phyloP scores from a whole-genome alignment of 2,329 filamentous ascomycete genomes.

The Orbilia ellipsospora region DNA sequence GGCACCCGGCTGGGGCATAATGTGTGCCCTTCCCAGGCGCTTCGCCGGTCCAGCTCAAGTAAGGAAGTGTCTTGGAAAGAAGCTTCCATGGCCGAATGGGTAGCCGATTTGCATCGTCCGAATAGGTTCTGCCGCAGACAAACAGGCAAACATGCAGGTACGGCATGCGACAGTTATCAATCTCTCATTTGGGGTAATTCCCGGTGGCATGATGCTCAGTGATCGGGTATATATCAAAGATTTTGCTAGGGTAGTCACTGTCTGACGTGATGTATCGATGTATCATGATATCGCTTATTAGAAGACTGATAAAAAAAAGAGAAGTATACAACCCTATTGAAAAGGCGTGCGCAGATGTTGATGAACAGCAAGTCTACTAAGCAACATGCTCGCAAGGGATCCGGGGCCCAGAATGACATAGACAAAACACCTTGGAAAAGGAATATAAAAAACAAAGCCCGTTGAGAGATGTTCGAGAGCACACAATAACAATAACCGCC shows the following conservation, averaged over 20 bases:
- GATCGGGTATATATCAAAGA: background rate
- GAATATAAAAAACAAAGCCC: slow-evolving; percentile 3
- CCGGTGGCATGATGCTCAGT: background rate
- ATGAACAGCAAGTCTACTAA: slow-evolving; percentile 32
- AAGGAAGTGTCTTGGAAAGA: too few relatives aligned
- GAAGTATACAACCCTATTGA: background rate
- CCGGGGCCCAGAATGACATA: slow-evolving; percentile 29
- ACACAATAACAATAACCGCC: background rate
- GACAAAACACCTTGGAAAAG: background rate
- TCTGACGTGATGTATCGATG: too few relatives aligned
- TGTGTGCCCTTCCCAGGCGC: too few relatives aligned
- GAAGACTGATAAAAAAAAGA: background rate
- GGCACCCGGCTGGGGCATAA: too few relatives aligned
- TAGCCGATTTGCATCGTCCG: background rate
- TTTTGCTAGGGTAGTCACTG: too few relatives aligned
- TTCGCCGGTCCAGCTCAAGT: too few relatives aligned
- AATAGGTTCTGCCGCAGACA: background rate
- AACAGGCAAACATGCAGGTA: too few relatives aligned
- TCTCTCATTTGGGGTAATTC: background rate
- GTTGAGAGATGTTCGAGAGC: slow-evolving; percentile 6
- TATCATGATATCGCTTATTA: background rate
- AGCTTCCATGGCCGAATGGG: slow-evolving; percentile 23
- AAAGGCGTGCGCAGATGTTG: background rate
- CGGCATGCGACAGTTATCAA: background rate
- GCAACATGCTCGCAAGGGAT: slow-evolving; percentile 52